A percentile compares a stretch with the other conserved stretches of the same genome.
phyloP scores from a whole-genome alignment of 768 basidiomycete species.

The Scleroderma bovista region DNA sequence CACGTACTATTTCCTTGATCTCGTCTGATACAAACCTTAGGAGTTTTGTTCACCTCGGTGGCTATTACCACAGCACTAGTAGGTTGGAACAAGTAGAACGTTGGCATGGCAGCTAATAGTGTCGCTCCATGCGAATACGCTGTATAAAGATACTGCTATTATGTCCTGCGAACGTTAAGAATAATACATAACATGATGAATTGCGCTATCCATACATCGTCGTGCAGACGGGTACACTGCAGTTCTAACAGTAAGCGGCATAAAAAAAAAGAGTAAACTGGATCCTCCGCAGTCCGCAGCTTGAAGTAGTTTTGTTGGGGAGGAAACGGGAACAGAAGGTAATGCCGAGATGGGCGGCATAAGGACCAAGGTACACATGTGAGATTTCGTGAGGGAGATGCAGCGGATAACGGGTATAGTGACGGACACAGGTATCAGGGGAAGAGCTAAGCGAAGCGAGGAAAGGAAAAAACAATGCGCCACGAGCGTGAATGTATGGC shows the following conservation, averaged over 20 bases:
- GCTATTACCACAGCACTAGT: too few species aligned
- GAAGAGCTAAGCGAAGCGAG: too few species aligned
- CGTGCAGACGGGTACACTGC: slow-evolving; percentile 3
- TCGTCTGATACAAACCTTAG: too few species aligned
- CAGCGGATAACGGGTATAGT: slow-evolving; percentile 27
- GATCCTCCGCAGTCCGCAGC: too few species aligned
- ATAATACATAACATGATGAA: neutral
- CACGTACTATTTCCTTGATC: too few species aligned
- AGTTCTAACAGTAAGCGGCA: slow-evolving; percentile 5
- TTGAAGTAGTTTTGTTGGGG: too few species aligned
- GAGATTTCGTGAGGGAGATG: slow-evolving; percentile 24
- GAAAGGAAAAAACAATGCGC: neutral
- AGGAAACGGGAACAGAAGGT: slow-evolving; percentile 6
- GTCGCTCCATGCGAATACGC: too few species aligned
- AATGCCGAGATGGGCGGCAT: slow-evolving; percentile 14
- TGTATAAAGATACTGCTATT: too few species aligned
- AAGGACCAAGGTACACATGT: slow-evolving; percentile 3
- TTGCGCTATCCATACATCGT: slow-evolving; percentile 2
- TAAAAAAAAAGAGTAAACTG: slow-evolving; percentile 17
- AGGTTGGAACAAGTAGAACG: too few species aligned
- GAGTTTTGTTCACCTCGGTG: too few species aligned
- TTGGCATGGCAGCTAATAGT: too few species aligned
- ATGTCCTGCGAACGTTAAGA: neutral
- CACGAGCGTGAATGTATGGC: neutral
- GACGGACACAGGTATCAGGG: slow-evolving; percentile 25